These are phyloP conservation scores for Phytophthora quininea DNA, from an alignment of 352 stramenopile species.

Conservation along the genomic window DNA sequence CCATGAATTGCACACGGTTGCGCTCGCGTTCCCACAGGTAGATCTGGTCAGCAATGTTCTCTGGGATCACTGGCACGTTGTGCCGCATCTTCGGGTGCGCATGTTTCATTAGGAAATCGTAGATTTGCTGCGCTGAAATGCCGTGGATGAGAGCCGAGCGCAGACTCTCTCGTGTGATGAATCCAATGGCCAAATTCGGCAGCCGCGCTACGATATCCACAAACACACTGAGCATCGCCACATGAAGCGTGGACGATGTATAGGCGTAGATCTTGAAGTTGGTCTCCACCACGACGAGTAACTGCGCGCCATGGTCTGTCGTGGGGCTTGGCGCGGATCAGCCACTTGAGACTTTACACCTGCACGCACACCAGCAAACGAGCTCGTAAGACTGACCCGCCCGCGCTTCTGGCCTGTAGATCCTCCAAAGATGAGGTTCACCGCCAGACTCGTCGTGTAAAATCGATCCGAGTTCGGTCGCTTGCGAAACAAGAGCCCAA, in stretches of 20 bases:
- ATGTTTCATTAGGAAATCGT: constrained; percentile 92
- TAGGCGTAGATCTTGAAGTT: constrained; percentile 95
- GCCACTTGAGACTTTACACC: constrained; percentile 48
- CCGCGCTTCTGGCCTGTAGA: constrained; percentile 64
- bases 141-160: constrained; percentile 88
- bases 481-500: constrained; percentile 85
- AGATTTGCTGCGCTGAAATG: constrained; percentile 92
- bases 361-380: constrained; percentile 50
- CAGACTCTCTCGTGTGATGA: constrained; percentile 91
- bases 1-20: constrained; percentile 86
- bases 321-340: constrained; percentile 42
- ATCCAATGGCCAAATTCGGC: constrained; percentile 91
- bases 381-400: constrained; percentile 52
- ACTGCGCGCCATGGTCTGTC: constrained; percentile 42
- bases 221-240: constrained; percentile 94
- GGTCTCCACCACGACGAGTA: constrained; percentile 88
- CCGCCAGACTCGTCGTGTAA: constrained; percentile 89
- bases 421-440: constrained; percentile 91
- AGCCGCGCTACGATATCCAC: constrained; percentile 90
- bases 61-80: constrained; percentile 80
- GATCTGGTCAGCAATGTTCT: constrained; percentile 92
- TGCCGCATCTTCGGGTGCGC: constrained; percentile 82
- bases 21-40: constrained; percentile 92
- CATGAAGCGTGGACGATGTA: constrained; percentile 88
- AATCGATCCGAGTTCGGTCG: constrained; percentile 66